Evolutionary conservation across 345 rosid species (phyloP), one percentile per base, ranked within the genome.

Genomic region (Populus tremula): DNA sequence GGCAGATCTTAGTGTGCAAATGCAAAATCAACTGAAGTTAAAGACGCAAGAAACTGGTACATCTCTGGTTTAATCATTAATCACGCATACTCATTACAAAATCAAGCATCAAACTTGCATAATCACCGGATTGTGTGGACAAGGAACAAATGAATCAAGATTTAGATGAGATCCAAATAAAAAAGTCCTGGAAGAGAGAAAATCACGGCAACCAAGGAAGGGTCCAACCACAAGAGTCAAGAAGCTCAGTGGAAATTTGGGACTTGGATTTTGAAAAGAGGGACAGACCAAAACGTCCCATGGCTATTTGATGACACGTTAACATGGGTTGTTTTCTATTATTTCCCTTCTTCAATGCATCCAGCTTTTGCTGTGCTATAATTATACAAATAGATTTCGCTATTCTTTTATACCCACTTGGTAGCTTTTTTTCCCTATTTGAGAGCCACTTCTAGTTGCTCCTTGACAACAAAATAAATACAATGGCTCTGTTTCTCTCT

Each of bases 241-340:
- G 62, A 31, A 31, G 47, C 5, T 41, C 1, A 25, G 8, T 27
- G 41, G 53, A 45, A 63, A 43, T 41, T 41, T 63, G 77, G 49
- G 69, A 39, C 41, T 20, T 67, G 0, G 35, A 16, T 16, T 18
- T 62, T 62, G 33, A 49, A 33, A 70, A 43, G 3, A 21, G 13
- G 67, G 68, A 85, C 85, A 78, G 25, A 17, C 56, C 25, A 76
- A 75, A 86, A 72, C 78, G 41, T 72, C 75, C 69, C 83, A 56
- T 84, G 84, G 76, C 88, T 75, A 41, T 49, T 74, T 71, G 36
- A 45, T 78, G 85, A 70, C 12, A 69, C 61, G 35, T 64, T 54
- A 81, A 69, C 81, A 67, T 70, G 84, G 53, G 31, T 3, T 39
- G 38, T 29, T 35, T 41, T 71, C 6, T 54, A 47, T 12, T 35